Base-by-base conservation (phyloP, 139 green algal genomes). In the Tetraselmis striata region DNA sequence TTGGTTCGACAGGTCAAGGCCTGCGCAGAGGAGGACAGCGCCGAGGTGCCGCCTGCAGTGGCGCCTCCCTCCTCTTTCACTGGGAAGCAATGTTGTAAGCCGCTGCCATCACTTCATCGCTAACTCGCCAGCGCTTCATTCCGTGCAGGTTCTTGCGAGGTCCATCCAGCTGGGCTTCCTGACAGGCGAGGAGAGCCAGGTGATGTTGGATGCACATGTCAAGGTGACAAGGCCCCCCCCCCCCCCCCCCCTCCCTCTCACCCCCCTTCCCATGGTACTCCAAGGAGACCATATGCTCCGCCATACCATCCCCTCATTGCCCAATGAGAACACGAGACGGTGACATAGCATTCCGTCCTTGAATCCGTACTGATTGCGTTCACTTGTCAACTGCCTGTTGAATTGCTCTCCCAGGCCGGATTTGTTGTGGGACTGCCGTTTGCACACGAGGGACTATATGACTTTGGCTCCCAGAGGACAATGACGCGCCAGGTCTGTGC, bases 341-440 rank as follows among this genome's bases (percentile, higher is more conserved):
- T n/a, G n/a, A n/a, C n/a, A n/a, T n/a, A n/a, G n/a, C n/a, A n/a
- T n/a, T n/a, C n/a, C n/a, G n/a, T n/a, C n/a, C n/a, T n/a, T n/a
- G n/a, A n/a, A n/a, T n/a, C n/a, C n/a, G n/a, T n/a, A n/a, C n/a
- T n/a, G n/a, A n/a, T n/a, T n/a, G n/a, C n/a, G n/a, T 67, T 67
- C 18, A 18, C 45, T 67, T 18, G 18, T 67, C 45, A 5, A 67
- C 45, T 67, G 11, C 5, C 18, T 67, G 45, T 67, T 67, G 5
- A 25, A 25, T 67, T 67, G 45, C 45, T 67, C 11, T 67, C 45
- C 5, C 45, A 98, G 83, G 96, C 96, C 1, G 96, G 91, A 11
- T 96, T 97, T 79, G 84, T 94, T 2, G 96, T 99, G 28, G 96
- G 96, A 1, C 79, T 93, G 76, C 96, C 96, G 5, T 99, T 99